These are phyloP conservation scores for Macrolepiota dolichaula DNA, from an alignment of 768 basidiomycete genomes.

Conservation along the genomic window DNA sequence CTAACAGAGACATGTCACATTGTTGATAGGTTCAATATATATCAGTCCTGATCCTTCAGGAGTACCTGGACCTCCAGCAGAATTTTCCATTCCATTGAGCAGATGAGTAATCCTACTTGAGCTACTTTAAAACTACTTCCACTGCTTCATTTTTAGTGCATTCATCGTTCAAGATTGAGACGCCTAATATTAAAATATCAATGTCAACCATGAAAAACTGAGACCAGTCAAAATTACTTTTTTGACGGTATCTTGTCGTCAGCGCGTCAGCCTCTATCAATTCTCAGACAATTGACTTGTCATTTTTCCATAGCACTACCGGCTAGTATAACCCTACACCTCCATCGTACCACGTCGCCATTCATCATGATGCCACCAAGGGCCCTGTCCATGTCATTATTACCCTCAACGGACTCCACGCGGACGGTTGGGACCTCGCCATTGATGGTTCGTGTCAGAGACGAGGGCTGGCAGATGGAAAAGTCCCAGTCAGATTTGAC, in stretches of 20 bases:
- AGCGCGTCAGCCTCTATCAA: background rate
- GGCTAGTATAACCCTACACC: background rate
- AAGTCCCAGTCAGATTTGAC: slow-evolving; percentile 1
- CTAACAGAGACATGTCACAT: slow-evolving; percentile 9
- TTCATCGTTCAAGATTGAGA: background rate
- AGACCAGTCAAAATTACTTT: slow-evolving; percentile 5
- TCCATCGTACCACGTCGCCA: background rate
- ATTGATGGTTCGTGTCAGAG: background rate
- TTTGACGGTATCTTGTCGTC: background rate
- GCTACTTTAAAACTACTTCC: no score
- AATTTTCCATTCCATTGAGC: background rate
- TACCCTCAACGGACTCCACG: background rate
- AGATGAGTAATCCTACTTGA: background rate
- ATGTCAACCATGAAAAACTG: background rate
- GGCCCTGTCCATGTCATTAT: background rate
- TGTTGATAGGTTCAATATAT: background rate
- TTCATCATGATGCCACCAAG: background rate
- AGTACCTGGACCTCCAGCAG: no score
- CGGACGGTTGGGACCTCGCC: background rate
- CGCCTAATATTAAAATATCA: no score
- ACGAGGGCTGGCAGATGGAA: slow-evolving; percentile 1
- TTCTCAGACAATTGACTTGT: background rate
- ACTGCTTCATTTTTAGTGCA: slow-evolving; percentile 3
- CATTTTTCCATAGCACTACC: background rate
- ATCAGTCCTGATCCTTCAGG: no score